Conservation (phyloP, 192 early-diverging fungal species). For the Cladochytrium replicatum region DNA sequence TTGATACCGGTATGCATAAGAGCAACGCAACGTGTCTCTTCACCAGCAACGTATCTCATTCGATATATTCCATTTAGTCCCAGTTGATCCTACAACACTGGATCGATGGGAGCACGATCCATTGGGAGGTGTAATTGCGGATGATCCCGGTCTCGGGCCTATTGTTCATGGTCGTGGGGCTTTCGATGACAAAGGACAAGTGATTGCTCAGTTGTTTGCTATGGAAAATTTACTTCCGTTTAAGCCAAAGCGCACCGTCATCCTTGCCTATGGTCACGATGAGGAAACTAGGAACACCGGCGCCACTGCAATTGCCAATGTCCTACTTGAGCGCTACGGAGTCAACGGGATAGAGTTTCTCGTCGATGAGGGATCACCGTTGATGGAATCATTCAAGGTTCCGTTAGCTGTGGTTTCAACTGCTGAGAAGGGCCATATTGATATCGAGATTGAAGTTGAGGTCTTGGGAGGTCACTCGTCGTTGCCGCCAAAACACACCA, state of each 20-base stretch:
- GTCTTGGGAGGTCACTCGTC: slow-evolving; percentile 29
- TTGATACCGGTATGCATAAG: no score
- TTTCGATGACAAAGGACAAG: slow-evolving; percentile 18
- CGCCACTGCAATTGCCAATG: slow-evolving; percentile 3
- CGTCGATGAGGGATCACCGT: slow-evolving; percentile 27
- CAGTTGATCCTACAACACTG: slow-evolving; percentile 11
- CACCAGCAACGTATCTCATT: no score
- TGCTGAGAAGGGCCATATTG: slow-evolving; percentile 23
- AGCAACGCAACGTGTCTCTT: no score
- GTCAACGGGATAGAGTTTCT: slow-evolving; percentile 16
- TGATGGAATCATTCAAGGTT: slow-evolving; percentile 1
- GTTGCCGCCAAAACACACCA: slow-evolving; percentile 29
- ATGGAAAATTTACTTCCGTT: slow-evolving; percentile 20
- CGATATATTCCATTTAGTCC: no score
- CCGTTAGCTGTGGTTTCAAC: slow-evolving; percentile 14
- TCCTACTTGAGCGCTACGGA: slow-evolving; percentile 3
- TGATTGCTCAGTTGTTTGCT: slow-evolving; percentile 10
- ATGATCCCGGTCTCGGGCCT: no score
- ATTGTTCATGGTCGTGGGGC: slow-evolving; percentile 28
- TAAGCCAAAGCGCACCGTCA: slow-evolving; percentile 14
- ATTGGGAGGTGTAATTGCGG: slow-evolving; percentile 16
- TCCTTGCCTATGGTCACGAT: slow-evolving; percentile 29
- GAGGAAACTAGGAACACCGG: slow-evolving; percentile 30
- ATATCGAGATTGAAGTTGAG: slow-evolving; percentile 12
- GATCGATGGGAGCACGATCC: slow-evolving; percentile 25